Base-by-base conservation (phyloP, 2,329 filamentous ascomycete species). In the Cladorrhinum sp. region DNA sequence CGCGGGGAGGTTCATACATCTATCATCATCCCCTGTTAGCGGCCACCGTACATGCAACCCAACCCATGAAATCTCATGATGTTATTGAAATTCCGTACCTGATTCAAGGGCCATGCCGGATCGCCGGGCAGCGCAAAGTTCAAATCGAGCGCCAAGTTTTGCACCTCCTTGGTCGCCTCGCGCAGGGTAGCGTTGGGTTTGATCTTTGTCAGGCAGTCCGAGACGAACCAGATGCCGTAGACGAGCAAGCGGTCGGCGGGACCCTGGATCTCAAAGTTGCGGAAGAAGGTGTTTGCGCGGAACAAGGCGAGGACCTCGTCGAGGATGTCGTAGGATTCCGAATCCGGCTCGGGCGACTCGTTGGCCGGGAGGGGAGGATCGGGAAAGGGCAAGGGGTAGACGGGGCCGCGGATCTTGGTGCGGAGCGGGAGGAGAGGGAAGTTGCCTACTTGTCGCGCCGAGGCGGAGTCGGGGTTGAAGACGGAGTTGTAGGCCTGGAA, bases 261-360 rank as follows among this genome's bases (percentile, higher is more conserved):
- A 13, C 95, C 95, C 78, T 96, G 93, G 80, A 98, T 96, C 82
- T 98, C 95, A 71, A 99, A 99, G 83, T 98, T 99, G 71, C 95
- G 90, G 84, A 98, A 99, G 78, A 99, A 93, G 62, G 93, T 97
- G 81, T 99, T 98, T 70, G 95, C 93, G 66, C 95, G 91, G 84
- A 98, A 99, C 54, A 98, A 85, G 12, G 88, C 84, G 58, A 99
- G 84, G 55, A 96, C 87, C 81, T 99, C 95, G 78, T 99, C 95
- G 58, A 98, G 85, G 64, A 95, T 91, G 79, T 99, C 95, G 82
- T 98, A 98, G 71, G 90, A 93, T 76, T 96, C 92, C 76, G 86
- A 88, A 75, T 95, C 91, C 54, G 92, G 89, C 75, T 97, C 92
- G 69, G 81, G 88, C 69, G 80, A 86, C 76, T 87, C 84, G 74